Conservation (phyloP, 1,284 basidiomycete species). For the Pisolithus thermaeus region DNA sequence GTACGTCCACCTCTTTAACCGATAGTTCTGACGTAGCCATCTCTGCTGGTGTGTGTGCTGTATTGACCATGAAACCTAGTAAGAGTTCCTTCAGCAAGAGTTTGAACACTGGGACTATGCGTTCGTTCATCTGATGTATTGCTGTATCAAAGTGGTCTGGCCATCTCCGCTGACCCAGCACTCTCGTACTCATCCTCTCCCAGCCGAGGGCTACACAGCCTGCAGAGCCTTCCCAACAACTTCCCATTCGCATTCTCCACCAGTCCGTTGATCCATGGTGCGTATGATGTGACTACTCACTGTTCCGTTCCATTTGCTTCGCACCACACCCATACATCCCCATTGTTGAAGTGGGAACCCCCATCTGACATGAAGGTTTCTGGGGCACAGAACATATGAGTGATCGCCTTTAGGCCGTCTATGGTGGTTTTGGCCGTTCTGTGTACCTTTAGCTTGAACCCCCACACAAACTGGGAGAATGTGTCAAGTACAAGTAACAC, state of each 20-base stretch:
- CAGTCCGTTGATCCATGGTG: slow-evolving; percentile 36
- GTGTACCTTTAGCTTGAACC: slow-evolving; percentile 15
- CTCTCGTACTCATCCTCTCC: slow-evolving; percentile 24
- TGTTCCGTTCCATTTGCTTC: slow-evolving; percentile 14
- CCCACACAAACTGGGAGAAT: slow-evolving; percentile 18
- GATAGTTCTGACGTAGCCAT: background rate
- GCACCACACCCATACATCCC: slow-evolving; percentile 27
- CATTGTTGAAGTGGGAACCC: slow-evolving; percentile 33
- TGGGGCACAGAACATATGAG: slow-evolving; percentile 15
- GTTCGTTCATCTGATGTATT: slow-evolving; percentile 23
- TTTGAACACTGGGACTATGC: slow-evolving; percentile 14
- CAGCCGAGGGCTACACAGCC: slow-evolving; percentile 28
- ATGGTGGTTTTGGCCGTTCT: slow-evolving; percentile 16
- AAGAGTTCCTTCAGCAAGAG: slow-evolving; percentile 9
- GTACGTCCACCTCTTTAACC: slow-evolving; percentile 10
- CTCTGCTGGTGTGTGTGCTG: slow-evolving; percentile 6
- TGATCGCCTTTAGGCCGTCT: slow-evolving; percentile 18
- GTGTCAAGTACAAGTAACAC: slow-evolving; percentile 15
- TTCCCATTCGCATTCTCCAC: slow-evolving; percentile 30
- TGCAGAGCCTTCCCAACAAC: slow-evolving; percentile 24
- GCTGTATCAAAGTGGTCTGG: slow-evolving; percentile 28
- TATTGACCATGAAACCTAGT: slow-evolving; percentile 21
- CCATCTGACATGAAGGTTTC: slow-evolving; percentile 36
- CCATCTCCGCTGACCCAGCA: slow-evolving; percentile 19
- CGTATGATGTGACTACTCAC: slow-evolving; percentile 28